Evolutionary conservation across 805 yeast species (phyloP), one percentile per base, ranked within the genome.

Genomic region (Saccharomycopsis sp.): DNA sequence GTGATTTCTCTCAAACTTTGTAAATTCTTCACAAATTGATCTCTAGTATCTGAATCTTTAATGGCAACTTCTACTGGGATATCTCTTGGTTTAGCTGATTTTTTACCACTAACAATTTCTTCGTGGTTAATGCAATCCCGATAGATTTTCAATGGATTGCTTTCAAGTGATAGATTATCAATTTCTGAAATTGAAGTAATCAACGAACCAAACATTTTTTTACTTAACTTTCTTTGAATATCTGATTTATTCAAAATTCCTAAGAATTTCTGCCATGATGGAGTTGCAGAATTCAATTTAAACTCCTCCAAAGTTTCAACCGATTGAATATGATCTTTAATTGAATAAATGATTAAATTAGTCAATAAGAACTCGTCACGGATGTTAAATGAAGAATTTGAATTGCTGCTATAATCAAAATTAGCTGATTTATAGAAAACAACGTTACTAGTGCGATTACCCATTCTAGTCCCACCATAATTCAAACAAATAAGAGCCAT

Each of bases 351-450:
- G 17, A 85, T 61, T 29, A 85, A 66, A 54, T 78, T 77, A 51
- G 83, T 59, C 47, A 78, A 68, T 50, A 81, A 79, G 52, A 66
- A 80, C 54, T 83, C 90, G 57, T 88, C 96, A 47, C 96, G 72
- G 20, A 14, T 8, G 6, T 17, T 14, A 14, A 14, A 31, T 20
- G 35, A 31, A 17, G 8, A 17, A 17, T 31, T 17, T 6, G 35
- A 20, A 3, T 27, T 27, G 11, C 2, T 31, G n/a, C 16, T 31
- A 14, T 31, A 8, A n/a, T 38, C 35, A 7, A 31, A 14, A 7
- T 17, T 31, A 9, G 35, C 17, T 9, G 35, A 9, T 31, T 31
- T 31, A 7, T 14, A 17, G 17, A 14, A 31, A 9, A 31, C 14
- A 8, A 31, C 35, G 14, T 31, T 17, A 14, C 20, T 6, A 50